Evolutionary conservation across 1,139 yeast genomes (phyloP).

Genomic region (Yamadazyma mexicana): DNA sequence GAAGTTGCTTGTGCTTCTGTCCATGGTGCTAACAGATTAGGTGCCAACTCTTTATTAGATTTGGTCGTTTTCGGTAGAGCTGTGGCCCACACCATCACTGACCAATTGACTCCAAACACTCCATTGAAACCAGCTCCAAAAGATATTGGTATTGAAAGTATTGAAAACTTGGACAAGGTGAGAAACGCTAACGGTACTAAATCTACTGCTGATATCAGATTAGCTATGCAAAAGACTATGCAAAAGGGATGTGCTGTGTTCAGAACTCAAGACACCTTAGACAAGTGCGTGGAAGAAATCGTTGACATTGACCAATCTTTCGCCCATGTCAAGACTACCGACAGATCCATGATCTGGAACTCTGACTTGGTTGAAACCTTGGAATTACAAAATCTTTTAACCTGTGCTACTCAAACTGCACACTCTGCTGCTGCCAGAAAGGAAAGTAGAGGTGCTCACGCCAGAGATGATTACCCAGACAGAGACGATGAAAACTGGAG

Average conservation of each 20-base stretch:
- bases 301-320: conserved; percentile 73
- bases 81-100: conserved; percentile 88
- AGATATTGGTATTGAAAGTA: conserved; percentile 85
- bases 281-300: conserved; percentile 86
- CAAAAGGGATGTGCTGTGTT: conserved; percentile 96
- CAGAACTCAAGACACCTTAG: conserved; percentile 90
- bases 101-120: conserved; percentile 80
- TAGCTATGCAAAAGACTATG: conserved; percentile 93
- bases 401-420: conserved; percentile 98
- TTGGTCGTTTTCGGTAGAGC: conserved; percentile 98
- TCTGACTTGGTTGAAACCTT: conserved; percentile 94
- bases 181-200: conserved; percentile 84
- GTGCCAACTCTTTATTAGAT: conserved; percentile 98
- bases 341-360: conserved; percentile 98
- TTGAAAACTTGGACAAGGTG: conserved; percentile 84
- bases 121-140: conserved; percentile 77
- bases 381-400: conserved; percentile 93
- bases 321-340: conserved; percentile 74
- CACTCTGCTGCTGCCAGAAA: conserved; percentile 90
- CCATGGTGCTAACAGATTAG: conserved; percentile 98
- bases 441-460: conserved; percentile 99
- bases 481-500: conserved; percentile 97
- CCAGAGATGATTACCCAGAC: conserved; percentile 95
- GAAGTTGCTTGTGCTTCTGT: conserved; percentile 99
- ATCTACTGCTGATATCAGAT: conserved; percentile 86